Conservation (phyloP, 139 green algal species). For the Chlorella sp. region DNA sequence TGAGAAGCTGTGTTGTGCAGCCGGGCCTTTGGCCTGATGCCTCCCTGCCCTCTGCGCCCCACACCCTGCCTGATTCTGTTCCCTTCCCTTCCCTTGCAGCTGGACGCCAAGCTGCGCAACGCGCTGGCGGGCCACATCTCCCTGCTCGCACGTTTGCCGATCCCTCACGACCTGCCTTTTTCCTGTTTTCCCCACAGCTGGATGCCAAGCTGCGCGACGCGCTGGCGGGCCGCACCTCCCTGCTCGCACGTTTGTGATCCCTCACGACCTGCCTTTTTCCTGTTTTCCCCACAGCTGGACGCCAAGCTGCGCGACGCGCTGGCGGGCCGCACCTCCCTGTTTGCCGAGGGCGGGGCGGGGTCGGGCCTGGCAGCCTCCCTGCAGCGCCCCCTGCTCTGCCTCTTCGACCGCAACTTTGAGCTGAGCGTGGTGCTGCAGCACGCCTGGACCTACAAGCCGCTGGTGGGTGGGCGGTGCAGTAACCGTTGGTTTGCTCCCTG, state of each 20-base stretch:
- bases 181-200: slow-evolving; percentile 63
- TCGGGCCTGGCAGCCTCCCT: slow-evolving; percentile 66
- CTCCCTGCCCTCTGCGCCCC: no score
- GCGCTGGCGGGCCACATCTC: slow-evolving; percentile 76
- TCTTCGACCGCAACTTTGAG: slow-evolving; percentile 99
- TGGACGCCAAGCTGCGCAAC: slow-evolving; percentile 84
- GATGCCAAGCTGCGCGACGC: slow-evolving; percentile 82
- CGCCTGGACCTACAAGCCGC: slow-evolving; percentile 94
- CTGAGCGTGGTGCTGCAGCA: slow-evolving; percentile 90
- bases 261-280: no score
- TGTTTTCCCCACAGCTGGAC: slow-evolving; percentile 74
- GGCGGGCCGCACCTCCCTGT: slow-evolving; percentile 76
- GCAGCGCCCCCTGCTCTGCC: slow-evolving; percentile 89
- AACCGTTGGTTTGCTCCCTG: no score
- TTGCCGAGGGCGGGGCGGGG: slow-evolving; percentile 62
- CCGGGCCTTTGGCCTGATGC: no score
- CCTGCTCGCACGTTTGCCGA: slow-evolving; percentile 81
- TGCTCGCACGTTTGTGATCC: no score
- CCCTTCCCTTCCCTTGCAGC: no score
- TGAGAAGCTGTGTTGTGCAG: no score
- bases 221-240: slow-evolving; percentile 73
- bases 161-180: no score
- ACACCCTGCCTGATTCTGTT: no score
- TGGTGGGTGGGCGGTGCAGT: no score
- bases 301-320: slow-evolving; percentile 81